phyloP scores from a whole-genome alignment of 495 filamentous ascomycete species.

The Trichoderma asperelloides region DNA sequence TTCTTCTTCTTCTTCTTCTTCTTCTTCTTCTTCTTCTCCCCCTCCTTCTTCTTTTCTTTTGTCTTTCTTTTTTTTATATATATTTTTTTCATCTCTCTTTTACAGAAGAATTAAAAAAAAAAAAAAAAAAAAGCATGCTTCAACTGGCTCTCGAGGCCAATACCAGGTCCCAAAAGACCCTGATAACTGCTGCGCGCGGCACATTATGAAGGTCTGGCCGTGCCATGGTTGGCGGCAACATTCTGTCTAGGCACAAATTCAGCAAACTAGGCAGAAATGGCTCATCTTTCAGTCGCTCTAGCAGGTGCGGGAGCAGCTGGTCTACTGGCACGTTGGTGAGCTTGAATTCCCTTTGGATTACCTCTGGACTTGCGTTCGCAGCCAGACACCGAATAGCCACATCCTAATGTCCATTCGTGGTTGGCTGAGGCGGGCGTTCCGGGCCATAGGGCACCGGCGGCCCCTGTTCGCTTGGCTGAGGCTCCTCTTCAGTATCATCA shows the following conservation, averaged over 20 bases:
- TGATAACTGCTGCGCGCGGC: neutral
- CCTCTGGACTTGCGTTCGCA: neutral
- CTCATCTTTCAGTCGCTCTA: neutral
- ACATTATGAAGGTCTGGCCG: neutral
- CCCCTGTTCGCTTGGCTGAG: conserved; percentile 20
- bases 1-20: no score
- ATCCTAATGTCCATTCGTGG: conserved; percentile 24
- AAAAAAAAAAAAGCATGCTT: neutral
- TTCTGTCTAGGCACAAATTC: neutral
- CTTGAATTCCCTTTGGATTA: neutral
- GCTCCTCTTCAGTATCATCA: conserved; percentile 32
- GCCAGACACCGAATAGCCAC: neutral
- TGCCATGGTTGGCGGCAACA: neutral
- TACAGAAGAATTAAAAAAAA: no score
- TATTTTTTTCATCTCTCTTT: no score
- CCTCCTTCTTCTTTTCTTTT: no score
- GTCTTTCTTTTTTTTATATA: no score
- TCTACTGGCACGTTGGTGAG: neutral
- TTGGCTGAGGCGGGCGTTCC: conserved; percentile 22
- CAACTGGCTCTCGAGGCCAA: neutral
- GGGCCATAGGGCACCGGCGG: conserved; percentile 19
- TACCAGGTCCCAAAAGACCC: neutral
- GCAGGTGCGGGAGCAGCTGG: neutral
- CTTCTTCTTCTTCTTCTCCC: no score
- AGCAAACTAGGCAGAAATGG: neutral